phyloP scores from a whole-genome alignment of 352 stramenopile genomes.

The Sclerospora graminicola region DNA sequence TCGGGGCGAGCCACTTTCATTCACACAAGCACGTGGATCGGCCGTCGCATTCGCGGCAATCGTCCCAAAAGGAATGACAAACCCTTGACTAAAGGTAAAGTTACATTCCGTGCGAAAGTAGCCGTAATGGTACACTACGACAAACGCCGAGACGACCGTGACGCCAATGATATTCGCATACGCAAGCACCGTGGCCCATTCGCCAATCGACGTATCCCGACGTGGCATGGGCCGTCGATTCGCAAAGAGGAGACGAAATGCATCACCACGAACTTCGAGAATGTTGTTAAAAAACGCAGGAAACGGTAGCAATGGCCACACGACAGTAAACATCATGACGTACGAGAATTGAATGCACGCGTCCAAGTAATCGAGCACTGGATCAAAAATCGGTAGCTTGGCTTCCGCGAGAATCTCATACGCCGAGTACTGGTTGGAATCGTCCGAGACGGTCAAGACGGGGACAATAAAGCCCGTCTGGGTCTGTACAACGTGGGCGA shows the following conservation, averaged over 20 bases:
- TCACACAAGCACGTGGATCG: conserved; percentile 30
- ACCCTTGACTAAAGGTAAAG: conserved; percentile 55
- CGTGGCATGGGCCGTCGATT: conserved; percentile 74
- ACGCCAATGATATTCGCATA: conserved; percentile 84
- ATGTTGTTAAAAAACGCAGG: conserved; percentile 83
- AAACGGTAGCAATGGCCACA: conserved; percentile 81
- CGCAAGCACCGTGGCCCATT: conserved; percentile 74
- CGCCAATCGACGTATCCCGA: conserved; percentile 70
- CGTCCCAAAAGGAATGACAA: conserved; percentile 65
- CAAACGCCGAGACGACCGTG: conserved; percentile 69
- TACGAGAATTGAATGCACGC: conserved; percentile 86
- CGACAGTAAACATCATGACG: conserved; percentile 86
- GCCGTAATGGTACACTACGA: conserved; percentile 78
- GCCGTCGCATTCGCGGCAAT: conserved; percentile 27
- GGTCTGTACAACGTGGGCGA: conserved; percentile 57
- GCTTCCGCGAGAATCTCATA: conserved; percentile 81
- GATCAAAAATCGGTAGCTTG: conserved; percentile 75
- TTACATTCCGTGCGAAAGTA: conserved; percentile 73
- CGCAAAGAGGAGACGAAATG: conserved; percentile 71
- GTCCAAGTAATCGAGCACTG: conserved; percentile 81
- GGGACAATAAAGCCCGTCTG: conserved; percentile 57
- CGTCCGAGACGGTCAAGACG: conserved; percentile 62
- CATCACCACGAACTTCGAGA: conserved; percentile 78
- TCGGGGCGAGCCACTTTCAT: conserved; percentile 22
- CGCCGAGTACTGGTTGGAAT: conserved; percentile 79